These are phyloP conservation scores for Mycena polygramma DNA, from an alignment of 768 basidiomycete genomes.

Conservation along the genomic window DNA sequence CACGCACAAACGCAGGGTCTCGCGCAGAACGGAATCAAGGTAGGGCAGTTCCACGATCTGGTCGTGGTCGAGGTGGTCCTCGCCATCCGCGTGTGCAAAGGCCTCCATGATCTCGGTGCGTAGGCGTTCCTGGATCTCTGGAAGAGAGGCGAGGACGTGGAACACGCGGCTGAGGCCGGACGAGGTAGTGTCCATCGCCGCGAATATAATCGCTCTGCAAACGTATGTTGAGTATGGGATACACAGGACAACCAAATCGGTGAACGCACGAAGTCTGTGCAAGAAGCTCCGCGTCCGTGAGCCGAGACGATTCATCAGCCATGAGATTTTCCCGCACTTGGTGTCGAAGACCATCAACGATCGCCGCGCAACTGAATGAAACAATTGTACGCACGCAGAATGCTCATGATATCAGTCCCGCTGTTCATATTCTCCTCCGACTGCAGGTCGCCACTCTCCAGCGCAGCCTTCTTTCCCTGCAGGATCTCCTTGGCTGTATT, in stretches of 20 bases:
- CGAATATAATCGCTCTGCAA: not conserved
- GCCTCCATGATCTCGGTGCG: constrained; percentile 41
- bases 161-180: not conserved
- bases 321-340: not conserved
- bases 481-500: not conserved
- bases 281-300: not conserved
- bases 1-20: constrained; percentile 40
- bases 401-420: not conserved
- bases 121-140: not conserved
- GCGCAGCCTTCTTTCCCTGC: not conserved
- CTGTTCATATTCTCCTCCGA: not conserved
- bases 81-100: constrained; percentile 33
- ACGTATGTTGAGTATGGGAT: not conserved
- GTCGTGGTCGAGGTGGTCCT: constrained; percentile 25
- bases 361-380: not conserved
- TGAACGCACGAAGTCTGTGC: not conserved
- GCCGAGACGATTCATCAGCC: not conserved
- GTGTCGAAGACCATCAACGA: not conserved
- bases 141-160: not conserved
- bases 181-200: not conserved
- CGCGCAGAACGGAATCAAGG: constrained; percentile 43
- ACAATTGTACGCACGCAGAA: not conserved
- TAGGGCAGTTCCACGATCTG: constrained; percentile 35
- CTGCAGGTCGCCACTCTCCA: not conserved
- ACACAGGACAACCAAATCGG: not conserved